Conservation (phyloP, 139 green algal genomes). For the Micractinium conductrix region DNA sequence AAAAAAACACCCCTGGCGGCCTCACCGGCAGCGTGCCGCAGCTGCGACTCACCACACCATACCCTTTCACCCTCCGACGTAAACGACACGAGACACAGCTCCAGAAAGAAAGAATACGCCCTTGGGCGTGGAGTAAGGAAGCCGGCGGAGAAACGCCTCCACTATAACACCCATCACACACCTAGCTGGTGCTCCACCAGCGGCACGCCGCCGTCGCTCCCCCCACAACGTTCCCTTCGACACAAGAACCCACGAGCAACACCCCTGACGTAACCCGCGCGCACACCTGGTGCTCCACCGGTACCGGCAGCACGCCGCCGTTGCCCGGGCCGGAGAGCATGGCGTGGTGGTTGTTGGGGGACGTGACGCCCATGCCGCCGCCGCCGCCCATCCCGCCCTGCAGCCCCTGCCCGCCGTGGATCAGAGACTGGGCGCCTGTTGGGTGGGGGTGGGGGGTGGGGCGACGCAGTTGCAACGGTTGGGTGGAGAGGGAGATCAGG, state of each 20-base stretch:
- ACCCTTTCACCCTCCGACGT: neutral
- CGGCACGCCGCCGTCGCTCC: neutral
- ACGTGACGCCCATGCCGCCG: neutral
- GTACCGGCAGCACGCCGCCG: neutral
- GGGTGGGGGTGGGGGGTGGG: too few species aligned
- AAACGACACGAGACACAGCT: neutral
- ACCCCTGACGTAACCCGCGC: too few species aligned
- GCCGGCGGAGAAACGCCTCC: too few species aligned
- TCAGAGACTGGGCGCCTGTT: slow-evolving; percentile 28
- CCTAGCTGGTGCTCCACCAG: neutral
- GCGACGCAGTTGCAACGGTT: too few species aligned
- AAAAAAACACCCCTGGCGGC: neutral
- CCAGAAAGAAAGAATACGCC: neutral
- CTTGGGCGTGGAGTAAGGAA: too few species aligned
- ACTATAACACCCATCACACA: too few species aligned
- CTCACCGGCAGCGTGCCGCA: too few species aligned
- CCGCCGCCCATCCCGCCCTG: slow-evolving; percentile 9
- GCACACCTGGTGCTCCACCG: too few species aligned
- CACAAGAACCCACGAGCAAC: too few species aligned
- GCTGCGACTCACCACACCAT: too few species aligned
- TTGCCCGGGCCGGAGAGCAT: neutral
- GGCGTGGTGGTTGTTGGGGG: neutral
- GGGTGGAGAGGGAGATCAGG: too few species aligned
- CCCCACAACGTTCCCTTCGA: neutral
- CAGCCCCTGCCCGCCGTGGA: slow-evolving; percentile 10